A percentile compares a stretch with the other conserved stretches of the same genome.
These are phyloP conservation scores for Paraleonurus japonicus DNA, from an alignment of 257 asterid genomes.

Conservation along the genomic window DNA sequence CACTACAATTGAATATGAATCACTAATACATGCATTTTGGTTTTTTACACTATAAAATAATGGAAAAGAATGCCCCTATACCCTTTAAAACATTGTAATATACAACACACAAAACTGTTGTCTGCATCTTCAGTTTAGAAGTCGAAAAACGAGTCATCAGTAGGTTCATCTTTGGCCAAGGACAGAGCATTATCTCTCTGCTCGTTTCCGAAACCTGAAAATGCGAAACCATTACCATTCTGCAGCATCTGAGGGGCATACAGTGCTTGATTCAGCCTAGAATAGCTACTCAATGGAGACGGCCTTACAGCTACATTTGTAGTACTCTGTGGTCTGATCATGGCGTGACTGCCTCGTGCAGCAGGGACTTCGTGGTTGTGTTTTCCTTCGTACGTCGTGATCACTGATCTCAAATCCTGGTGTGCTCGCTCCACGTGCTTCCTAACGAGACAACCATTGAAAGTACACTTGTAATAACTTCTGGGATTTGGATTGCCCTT, in stretches of 20 bases:
- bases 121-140: constrained; percentile 41
- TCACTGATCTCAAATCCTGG: constrained; percentile 55
- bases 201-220: constrained; percentile 47
- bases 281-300: constrained; percentile 36
- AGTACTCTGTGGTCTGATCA: constrained; percentile 36
- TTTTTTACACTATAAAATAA: neutral
- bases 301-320: constrained; percentile 42
- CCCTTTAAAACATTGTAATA: neutral
- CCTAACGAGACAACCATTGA: constrained; percentile 56
- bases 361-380: constrained; percentile 86
- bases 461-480: constrained; percentile 91
- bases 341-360: constrained; percentile 42
- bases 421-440: constrained; percentile 81
- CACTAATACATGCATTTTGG: neutral
- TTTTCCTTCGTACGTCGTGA: constrained; percentile 82
- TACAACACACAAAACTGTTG: constrained; percentile 23
- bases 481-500: constrained; percentile 92
- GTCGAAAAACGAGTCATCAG: constrained; percentile 61
- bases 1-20: neutral
- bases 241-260: constrained; percentile 62
- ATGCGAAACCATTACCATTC: constrained; percentile 34
- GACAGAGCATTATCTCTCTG: constrained; percentile 35
- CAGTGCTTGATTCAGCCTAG: constrained; percentile 47
- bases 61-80: neutral
- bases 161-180: constrained; percentile 75